These are phyloP conservation scores for Sphagnum fallax DNA, from an alignment of 228 moss, liverwort and hornwort species.

Conservation along the genomic window DNA sequence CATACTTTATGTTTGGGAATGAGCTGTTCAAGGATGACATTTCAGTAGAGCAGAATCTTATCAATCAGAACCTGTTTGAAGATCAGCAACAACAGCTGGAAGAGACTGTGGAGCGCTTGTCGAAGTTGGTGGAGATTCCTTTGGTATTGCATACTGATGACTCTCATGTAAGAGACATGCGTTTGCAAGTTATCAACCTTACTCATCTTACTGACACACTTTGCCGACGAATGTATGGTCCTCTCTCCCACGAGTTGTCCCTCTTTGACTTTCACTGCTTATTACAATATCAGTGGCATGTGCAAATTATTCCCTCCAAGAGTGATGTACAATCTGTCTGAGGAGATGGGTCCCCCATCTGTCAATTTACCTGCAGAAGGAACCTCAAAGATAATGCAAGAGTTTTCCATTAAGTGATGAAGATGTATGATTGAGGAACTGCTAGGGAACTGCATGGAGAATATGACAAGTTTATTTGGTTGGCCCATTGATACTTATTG, in stretches of 20 bases:
- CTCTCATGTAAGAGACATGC: conserved; percentile 67
- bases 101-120: conserved; percentile 92
- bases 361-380: too few species aligned
- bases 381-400: too few species aligned
- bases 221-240: conserved; percentile 82
- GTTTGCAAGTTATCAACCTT: conserved; percentile 92
- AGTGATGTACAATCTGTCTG: too few species aligned
- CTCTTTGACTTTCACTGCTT: too few species aligned
- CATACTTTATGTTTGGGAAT: conserved; percentile 97
- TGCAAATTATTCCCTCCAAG: too few species aligned
- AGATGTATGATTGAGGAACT: too few species aligned
- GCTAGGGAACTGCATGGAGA: too few species aligned
- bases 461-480: too few species aligned
- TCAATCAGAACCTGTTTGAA: conserved; percentile 96
- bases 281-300: too few species aligned
- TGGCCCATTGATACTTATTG: too few species aligned
- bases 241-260: not conserved
- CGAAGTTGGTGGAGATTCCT: conserved; percentile 90
- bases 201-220: conserved; percentile 93
- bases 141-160: conserved; percentile 69
- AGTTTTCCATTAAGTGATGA: too few species aligned
- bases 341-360: too few species aligned
- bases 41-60: conserved; percentile 79
- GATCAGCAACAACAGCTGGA: conserved; percentile 98
- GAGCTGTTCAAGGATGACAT: conserved; percentile 97